These are phyloP conservation scores for Pyrenopolyporus hunteri DNA, from an alignment of 495 filamentous ascomycete species.

Conservation along the genomic window DNA sequence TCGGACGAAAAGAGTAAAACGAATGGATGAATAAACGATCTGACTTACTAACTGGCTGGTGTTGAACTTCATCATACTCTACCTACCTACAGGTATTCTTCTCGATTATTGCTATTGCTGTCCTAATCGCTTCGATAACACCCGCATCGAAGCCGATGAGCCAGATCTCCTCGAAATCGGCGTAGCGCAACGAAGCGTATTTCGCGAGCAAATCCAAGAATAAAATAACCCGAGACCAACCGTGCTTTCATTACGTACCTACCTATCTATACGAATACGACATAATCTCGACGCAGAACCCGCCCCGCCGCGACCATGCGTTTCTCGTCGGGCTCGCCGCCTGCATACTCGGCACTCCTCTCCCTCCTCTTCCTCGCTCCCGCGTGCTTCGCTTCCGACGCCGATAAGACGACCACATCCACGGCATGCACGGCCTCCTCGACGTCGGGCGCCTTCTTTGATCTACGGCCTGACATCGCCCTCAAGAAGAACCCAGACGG, in stretches of 20 bases:
- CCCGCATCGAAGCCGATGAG: conserved; percentile 15
- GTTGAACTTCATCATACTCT: too few relatives aligned
- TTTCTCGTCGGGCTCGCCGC: conserved; percentile 21
- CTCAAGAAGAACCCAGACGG: conserved; percentile 59
- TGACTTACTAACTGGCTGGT: too few relatives aligned
- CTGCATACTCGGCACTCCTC: conserved; percentile 21
- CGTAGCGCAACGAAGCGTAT: conserved; percentile 31
- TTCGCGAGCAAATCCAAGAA: background rate
- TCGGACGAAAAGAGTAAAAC: too few relatives aligned
- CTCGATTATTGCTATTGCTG: background rate
- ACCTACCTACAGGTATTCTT: too few relatives aligned
- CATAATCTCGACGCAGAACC: too few relatives aligned
- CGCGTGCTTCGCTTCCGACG: conserved; percentile 31
- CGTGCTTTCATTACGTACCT: background rate
- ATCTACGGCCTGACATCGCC: conserved; percentile 77
- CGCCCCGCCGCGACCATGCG: conserved; percentile 36
- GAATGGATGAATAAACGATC: background rate
- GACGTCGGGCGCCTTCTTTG: conserved; percentile 83
- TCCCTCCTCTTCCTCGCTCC: conserved; percentile 33
- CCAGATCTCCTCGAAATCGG: background rate
- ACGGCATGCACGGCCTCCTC: conserved; percentile 83
- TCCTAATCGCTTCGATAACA: background rate
- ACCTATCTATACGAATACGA: too few relatives aligned
- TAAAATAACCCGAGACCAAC: background rate
- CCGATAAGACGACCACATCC: conserved; percentile 44